phyloP scores from a whole-genome alignment of 768 basidiomycete species.

The Mrakia frigida region DNA sequence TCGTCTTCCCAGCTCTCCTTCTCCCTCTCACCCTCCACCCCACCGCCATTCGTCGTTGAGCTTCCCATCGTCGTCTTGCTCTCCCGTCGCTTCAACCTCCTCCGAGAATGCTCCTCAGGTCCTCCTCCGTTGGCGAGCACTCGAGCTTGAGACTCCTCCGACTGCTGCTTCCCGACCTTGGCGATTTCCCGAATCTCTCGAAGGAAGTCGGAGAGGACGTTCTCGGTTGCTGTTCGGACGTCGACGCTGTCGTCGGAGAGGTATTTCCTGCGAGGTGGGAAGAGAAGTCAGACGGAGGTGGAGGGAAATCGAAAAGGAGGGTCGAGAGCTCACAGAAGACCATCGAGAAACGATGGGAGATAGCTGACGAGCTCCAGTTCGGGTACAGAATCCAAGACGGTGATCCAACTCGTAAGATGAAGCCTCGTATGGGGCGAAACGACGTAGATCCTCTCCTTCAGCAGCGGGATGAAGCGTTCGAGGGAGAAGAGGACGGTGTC shows the following conservation, averaged over 20 bases:
- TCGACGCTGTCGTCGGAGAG: constrained; percentile 92
- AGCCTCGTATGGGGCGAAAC: constrained; percentile 91
- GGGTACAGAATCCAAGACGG: constrained; percentile 88
- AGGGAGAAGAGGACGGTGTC: constrained; percentile 61
- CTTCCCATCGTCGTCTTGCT: constrained; percentile 37
- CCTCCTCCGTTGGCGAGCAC: constrained; percentile 18
- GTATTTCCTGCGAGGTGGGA: constrained; percentile 62
- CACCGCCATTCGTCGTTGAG: constrained; percentile 1
- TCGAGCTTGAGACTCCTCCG: constrained; percentile 42
- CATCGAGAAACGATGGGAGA: constrained; percentile 90
- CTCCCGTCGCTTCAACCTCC: constrained; percentile 43
- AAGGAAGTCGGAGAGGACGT: constrained; percentile 79
- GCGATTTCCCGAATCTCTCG: constrained; percentile 85
- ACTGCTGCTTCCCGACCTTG: constrained; percentile 60
- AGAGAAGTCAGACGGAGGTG: constrained; percentile 11
- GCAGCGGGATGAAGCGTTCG: constrained; percentile 86
- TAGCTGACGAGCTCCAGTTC: constrained; percentile 92
- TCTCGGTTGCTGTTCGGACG: constrained; percentile 84
- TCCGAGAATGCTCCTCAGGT: not conserved
- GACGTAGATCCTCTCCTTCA: constrained; percentile 89
- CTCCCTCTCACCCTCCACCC: constrained; percentile 4
- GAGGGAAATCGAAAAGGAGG: constrained; percentile 42
- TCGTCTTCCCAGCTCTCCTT: constrained; percentile 26
- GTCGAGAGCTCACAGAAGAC: constrained; percentile 60
- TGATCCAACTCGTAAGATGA: constrained; percentile 96